Evolutionary conservation across 176 grass and related monocot species (phyloP).

Genomic region (Ensete ventricosum): DNA sequence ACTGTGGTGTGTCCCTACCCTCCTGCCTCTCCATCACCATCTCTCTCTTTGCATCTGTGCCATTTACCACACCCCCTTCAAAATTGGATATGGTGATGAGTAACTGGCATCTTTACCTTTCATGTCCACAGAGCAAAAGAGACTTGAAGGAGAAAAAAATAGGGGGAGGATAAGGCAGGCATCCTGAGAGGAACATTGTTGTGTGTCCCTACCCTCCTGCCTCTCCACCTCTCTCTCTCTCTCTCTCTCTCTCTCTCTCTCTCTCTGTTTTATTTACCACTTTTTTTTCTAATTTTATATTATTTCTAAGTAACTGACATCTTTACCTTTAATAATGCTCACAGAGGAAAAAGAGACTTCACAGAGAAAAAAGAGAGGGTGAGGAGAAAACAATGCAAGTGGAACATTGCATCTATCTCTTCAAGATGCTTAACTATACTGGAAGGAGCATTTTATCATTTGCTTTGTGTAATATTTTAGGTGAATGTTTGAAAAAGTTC

Average conservation of each 20-base stretch:
- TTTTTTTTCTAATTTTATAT: background rate
- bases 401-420: background rate
- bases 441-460: no score
- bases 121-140: background rate
- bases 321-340: background rate
- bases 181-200: background rate
- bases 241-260: no score
- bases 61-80: background rate
- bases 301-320: background rate
- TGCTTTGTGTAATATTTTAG: no score
- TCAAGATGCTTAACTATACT: background rate
- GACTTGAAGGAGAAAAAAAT: background rate
- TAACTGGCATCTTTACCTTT: background rate
- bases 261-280: background rate
- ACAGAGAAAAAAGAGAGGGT: background rate
- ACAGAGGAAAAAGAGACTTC: background rate
- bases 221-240: background rate
- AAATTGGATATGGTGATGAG: background rate
- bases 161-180: background rate
- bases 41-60: background rate
- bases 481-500: no score
- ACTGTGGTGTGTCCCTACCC: background rate
- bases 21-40: background rate
- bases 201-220: background rate
- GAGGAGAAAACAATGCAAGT: background rate